Evolutionary conservation across 805 yeast genomes (phyloP), one percentile per base, ranked within the genome.

Genomic region (Brettanomyces sp.): DNA sequence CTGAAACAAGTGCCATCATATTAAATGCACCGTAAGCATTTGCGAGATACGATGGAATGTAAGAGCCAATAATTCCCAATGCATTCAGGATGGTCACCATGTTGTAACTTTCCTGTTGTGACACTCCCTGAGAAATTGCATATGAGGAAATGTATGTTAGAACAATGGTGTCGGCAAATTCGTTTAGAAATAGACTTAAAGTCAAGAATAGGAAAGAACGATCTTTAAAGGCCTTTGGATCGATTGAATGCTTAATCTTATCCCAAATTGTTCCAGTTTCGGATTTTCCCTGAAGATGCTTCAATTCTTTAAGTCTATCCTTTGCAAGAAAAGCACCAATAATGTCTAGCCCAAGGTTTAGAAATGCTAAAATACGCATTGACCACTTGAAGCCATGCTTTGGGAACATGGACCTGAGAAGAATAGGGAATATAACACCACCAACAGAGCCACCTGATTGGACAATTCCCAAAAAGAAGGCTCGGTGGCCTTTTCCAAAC

Each of bases 351-450:
- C 55, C 58, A 5, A 71, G 56, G 51, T 76, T 73, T 22, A 79
- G 55, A 36, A 76, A 66, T 1, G 78, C 77, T 25, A 77, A 51
- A 9, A 72, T 67, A 47, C 82, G 63, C 43, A 77, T 69, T 1
- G 82, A 74, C 78, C 82, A 76, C 7, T 61, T 64, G 50, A 67
- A 79, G 0, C 83, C 83, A n/a, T 74, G 68, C 33, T 61, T 60
- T 2, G 62, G 61, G 49, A 73, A 79, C 24, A 79, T 56, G 32
- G 65, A 62, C 54, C 77, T 69, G 41, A 79, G 60, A 67, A 77
- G 67, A 42, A 79, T 58, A 6, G 83, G 81, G 51, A 78, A 72
- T 22, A 69, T 50, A 46, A 76, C 60, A 37, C 82, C 82, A 4
- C 80, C 79, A n/a, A 74, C 52, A 1, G 77, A 69, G n/a, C 81